Percentiles rank a stretch among this genome's conserved stretches.
phyloP scores from a whole-genome alignment of 1,284 basidiomycete species.

The Sanghuangporus baumii region DNA sequence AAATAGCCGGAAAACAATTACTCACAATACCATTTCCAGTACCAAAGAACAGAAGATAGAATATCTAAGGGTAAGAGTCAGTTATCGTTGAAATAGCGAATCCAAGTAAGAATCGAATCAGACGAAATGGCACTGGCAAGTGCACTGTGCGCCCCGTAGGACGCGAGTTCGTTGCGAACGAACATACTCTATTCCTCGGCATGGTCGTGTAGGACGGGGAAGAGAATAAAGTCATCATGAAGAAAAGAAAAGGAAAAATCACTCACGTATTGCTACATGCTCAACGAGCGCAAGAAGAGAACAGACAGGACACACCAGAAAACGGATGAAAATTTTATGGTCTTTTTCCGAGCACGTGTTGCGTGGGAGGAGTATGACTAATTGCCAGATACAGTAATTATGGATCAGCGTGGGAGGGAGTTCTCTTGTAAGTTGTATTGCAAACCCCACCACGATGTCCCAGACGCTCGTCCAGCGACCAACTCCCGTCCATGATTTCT shows the following conservation, averaged over 20 bases:
- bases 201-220: constrained; percentile 81
- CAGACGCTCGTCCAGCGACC: constrained; percentile 17
- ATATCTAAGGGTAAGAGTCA: constrained; percentile 19
- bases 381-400: background rate
- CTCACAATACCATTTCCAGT: background rate
- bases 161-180: constrained; percentile 67
- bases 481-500: background rate
- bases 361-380: constrained; percentile 14
- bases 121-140: constrained; percentile 82
- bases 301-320: background rate
- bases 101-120: constrained; percentile 35
- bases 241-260: constrained; percentile 19
- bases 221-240: constrained; percentile 74
- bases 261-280: constrained; percentile 6
- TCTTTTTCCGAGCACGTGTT: constrained; percentile 4
- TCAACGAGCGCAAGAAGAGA: background rate
- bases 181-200: constrained; percentile 66
- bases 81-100: background rate
- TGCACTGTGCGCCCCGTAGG: constrained; percentile 59
- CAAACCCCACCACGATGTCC: constrained; percentile 9
- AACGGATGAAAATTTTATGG: constrained; percentile 11
- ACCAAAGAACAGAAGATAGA: background rate
- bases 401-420: background rate
- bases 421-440: background rate
- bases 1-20: background rate